Percentiles rank a stretch among this genome's conserved stretches.
Evolutionary conservation across 352 stramenopile species (phyloP).

Genomic region (Pythium phragmiticola): DNA sequence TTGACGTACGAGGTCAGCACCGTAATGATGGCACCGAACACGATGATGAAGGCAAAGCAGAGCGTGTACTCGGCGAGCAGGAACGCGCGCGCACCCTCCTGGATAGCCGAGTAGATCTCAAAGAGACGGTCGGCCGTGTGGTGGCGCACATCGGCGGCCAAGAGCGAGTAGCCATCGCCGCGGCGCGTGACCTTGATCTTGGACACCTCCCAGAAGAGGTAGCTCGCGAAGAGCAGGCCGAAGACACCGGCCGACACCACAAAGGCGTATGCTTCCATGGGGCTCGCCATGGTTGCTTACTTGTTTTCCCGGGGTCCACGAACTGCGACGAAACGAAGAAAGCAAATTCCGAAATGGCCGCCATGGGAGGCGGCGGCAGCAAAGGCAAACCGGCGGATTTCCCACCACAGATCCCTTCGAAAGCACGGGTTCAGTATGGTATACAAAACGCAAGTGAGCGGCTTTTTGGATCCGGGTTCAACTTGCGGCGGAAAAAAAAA

Average conservation of each 20-base stretch:
- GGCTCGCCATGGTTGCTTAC: slow-evolving; percentile 46
- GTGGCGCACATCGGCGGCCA: slow-evolving; percentile 70
- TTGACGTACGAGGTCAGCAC: slow-evolving; percentile 91
- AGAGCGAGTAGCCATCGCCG: slow-evolving; percentile 78
- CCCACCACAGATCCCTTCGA: slow-evolving; percentile 30
- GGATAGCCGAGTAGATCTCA: slow-evolving; percentile 96
- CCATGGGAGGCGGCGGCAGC: not conserved
- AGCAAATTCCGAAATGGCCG: slow-evolving; percentile 76
- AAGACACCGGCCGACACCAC: slow-evolving; percentile 64
- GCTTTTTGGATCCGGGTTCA: slow-evolving; percentile 18
- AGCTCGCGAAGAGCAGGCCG: slow-evolving; percentile 77
- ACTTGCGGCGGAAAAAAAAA: slow-evolving; percentile 16
- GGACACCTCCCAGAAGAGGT: slow-evolving; percentile 87
- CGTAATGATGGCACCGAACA: slow-evolving; percentile 86
- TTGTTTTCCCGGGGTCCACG: slow-evolving; percentile 3
- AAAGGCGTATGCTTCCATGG: slow-evolving; percentile 65
- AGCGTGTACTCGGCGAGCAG: slow-evolving; percentile 98
- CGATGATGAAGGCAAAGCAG: slow-evolving; percentile 95
- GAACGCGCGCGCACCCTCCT: slow-evolving; percentile 97
- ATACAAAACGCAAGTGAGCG: slow-evolving; percentile 25
- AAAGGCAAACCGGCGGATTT: slow-evolving; percentile 20
- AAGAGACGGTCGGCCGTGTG: slow-evolving; percentile 85
- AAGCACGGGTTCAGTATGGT: slow-evolving; percentile 25
- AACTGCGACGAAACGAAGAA: slow-evolving; percentile 33
- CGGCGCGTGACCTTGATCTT: slow-evolving; percentile 87